Evolutionary conservation across 179 eudicot genomes (phyloP), one percentile per base, ranked within the genome.

Genomic region (Camellia oleifera): DNA sequence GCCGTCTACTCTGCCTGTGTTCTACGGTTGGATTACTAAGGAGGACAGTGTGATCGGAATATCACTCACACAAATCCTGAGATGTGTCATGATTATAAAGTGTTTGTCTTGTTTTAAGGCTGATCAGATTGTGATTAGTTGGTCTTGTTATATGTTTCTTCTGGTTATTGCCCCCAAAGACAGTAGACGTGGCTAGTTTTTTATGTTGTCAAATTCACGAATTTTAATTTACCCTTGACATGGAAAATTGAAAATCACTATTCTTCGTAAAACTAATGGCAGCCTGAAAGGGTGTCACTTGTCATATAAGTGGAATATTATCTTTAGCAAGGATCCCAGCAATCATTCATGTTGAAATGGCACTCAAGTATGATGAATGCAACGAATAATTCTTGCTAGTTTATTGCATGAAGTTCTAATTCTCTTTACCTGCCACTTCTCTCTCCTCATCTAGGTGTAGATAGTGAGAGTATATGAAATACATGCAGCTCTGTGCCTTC

Each of bases 401-500:
- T 67, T 48, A 12, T 40, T 10, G 4, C 9, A 26, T 69, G 58
- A 67, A 46, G 14, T 46, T 23, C 45, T 62, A 69, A 42, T 44
- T 50, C 52, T 45, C 23, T 15, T 26, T 26, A 54, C 46, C 44
- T 61, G 23, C 42, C 56, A 10, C 40, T 10, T 46, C 17, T 5
- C 17, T n/a, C 4, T n/a, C 64, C 63, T 53, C 40, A 3, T 63
- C 13, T 76, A 93, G 98, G 89, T 95, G 42, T 85, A 88, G 75
- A 86, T 93, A 32, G 86, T 91, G 23, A 82, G 97, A 78, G 89
- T 74, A 74, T 78, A 86, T 75, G 79, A 88, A 80, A 80, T 80
- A 63, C 92, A 88, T 79, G 93, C 88, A 57, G 92, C 90, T 66
- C 61, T 84, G 63, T 82, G 83, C 64, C 93, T 89, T 72, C 80